A percentile compares a stretch with the other conserved stretches of the same genome.
phyloP scores from a whole-genome alignment of 75 land plant genomes.

The Cryptomeria japonica region DNA sequence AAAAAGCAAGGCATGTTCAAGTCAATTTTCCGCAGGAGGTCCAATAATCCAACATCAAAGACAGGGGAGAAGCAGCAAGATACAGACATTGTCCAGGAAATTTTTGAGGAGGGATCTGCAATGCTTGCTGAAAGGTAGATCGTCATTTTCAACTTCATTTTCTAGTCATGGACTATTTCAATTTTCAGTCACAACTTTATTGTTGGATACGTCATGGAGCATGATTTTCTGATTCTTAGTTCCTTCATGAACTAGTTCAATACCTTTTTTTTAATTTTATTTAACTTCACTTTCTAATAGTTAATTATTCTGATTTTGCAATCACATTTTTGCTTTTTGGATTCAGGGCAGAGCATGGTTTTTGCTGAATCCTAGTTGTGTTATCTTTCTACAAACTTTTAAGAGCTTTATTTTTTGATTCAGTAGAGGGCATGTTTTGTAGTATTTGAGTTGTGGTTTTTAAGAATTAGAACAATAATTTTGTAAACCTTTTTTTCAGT shows the following conservation, averaged over 20 bases:
- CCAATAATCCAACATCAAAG: conserved; percentile 37
- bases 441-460: not conserved
- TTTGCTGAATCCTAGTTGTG: not conserved
- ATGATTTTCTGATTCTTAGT: not conserved
- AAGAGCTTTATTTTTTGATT: conserved; percentile 2
- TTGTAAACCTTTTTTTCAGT: not conserved
- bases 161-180: not conserved
- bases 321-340: not conserved
- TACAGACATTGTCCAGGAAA: conserved; percentile 74
- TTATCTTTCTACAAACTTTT: not conserved
- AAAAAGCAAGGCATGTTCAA: conserved; percentile 79
- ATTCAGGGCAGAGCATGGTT: not conserved
- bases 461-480: not conserved
- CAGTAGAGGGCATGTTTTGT: not conserved
- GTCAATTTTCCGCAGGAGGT: conserved; percentile 50
- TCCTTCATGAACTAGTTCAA: not conserved
- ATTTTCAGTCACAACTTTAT: conserved; percentile 4
- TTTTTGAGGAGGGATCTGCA: conserved; percentile 97
- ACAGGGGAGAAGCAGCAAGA: conserved; percentile 33
- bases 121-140: conserved; percentile 84
- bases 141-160: conserved; percentile 7
- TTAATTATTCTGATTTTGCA: not conserved
- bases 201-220: not conserved
- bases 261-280: not conserved
- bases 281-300: not conserved